phyloP scores from a whole-genome alignment of 2,329 filamentous ascomycete species.

The Venturia effusa region DNA sequence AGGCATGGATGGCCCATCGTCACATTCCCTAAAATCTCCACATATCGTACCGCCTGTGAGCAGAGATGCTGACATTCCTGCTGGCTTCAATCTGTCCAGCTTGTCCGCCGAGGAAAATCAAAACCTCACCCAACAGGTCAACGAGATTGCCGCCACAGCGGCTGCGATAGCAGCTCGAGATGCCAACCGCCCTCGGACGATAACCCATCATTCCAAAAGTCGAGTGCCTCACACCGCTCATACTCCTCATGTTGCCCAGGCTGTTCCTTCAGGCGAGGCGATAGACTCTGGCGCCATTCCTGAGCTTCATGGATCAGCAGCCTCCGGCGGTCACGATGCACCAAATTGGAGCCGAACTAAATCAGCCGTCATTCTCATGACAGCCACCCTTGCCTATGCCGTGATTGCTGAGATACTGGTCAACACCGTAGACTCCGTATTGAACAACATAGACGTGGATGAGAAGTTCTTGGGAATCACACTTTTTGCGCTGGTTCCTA shows the following conservation, averaged over 20 bases:
- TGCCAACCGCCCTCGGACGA: conserved; percentile 32
- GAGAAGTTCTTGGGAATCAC: conserved; percentile 97
- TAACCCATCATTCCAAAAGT: not conserved
- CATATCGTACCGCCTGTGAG: conserved; percentile 68
- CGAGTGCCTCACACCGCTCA: not conserved
- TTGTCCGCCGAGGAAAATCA: conserved; percentile 76
- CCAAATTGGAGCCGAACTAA: conserved; percentile 94
- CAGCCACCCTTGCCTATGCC: conserved; percentile 86
- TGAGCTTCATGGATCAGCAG: conserved; percentile 26
- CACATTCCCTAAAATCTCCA: conserved; percentile 23
- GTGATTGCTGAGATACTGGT: conserved; percentile 95
- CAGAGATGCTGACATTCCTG: conserved; percentile 34
- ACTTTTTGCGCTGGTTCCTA: conserved; percentile 90
- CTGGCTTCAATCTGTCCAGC: conserved; percentile 45
- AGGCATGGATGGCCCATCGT: conserved; percentile 19
- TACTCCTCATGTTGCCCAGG: not conserved
- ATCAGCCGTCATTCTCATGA: conserved; percentile 79
- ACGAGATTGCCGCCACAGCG: conserved; percentile 87
- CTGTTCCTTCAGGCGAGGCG: not conserved
- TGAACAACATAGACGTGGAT: conserved; percentile 82
- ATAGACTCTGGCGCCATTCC: not conserved
- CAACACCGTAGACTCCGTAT: conserved; percentile 91
- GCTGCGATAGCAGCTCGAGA: conserved; percentile 80
- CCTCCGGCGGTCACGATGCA: conserved; percentile 77
- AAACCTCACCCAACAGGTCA: conserved; percentile 71